Conservation (phyloP, 2,329 filamentous ascomycete genomes). For the Botrytis tulipae region DNA sequence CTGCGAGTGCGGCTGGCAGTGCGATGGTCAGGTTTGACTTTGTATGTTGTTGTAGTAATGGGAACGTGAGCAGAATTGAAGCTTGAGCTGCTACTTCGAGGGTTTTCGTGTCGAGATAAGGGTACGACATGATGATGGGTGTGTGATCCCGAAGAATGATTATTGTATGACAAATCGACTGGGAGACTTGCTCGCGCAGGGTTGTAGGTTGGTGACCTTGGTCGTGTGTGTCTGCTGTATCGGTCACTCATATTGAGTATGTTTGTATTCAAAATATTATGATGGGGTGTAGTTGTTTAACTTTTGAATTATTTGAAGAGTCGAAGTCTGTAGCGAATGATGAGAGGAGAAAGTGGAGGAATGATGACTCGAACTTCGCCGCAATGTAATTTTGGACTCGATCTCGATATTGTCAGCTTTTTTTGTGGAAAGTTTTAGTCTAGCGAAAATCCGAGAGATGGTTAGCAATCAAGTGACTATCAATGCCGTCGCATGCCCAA, state of each 20-base stretch:
- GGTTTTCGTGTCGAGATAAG: slow-evolving; percentile 39
- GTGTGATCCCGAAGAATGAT: slow-evolving; percentile 3
- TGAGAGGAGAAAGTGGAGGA: slow-evolving; percentile 5
- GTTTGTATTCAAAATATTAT: slow-evolving; percentile 14
- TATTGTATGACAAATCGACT: slow-evolving; percentile 41
- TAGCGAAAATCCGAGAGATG: slow-evolving; percentile 9
- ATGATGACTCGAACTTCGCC: slow-evolving; percentile 10
- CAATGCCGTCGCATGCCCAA: background rate
- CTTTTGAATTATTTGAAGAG: background rate
- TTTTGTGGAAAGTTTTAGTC: background rate
- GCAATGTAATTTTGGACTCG: background rate
- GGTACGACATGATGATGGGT: slow-evolving; percentile 52
- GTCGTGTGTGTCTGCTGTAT: slow-evolving; percentile 46
- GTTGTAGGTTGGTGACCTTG: slow-evolving; percentile 48
- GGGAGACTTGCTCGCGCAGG: slow-evolving; percentile 56
- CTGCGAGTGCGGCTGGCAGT: slow-evolving; percentile 48
- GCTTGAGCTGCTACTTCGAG: slow-evolving; percentile 41
- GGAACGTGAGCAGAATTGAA: slow-evolving; percentile 33
- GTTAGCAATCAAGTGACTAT: slow-evolving; percentile 15
- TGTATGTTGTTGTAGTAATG: slow-evolving; percentile 56
- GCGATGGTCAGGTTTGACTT: slow-evolving; percentile 53
- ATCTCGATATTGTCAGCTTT: slow-evolving; percentile 3
- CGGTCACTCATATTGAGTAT: slow-evolving; percentile 47
- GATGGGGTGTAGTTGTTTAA: background rate
- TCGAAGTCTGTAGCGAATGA: background rate